Base-by-base conservation (phyloP, 2,329 filamentous ascomycete genomes). In the Cercospora sp. region DNA sequence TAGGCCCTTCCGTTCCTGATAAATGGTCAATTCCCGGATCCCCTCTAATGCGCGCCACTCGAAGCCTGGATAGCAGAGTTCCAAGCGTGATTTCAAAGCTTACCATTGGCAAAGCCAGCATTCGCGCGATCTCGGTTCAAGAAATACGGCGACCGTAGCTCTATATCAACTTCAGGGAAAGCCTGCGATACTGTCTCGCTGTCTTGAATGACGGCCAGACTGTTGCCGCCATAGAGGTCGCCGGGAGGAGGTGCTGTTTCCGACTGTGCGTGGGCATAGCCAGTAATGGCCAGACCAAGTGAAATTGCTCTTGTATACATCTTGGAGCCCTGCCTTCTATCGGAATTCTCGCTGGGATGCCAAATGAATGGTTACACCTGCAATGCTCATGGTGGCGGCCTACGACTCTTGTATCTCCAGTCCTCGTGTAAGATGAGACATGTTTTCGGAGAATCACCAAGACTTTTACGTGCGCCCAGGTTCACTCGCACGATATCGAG, bases 61-160 rank as follows among this genome's bases (percentile, higher is more conserved):
- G 3, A 42, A 42, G 16, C 16, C 36, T n/a, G 16, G 36, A 51
- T 51, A 13, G 45, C 12, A 3, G 6, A 5, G 18, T 23, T 13
- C 20, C 26, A 0, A 2, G 10, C 20, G 18, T 23, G 10, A 23
- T 3, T 10, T 3, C 1, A 28, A 30, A 12, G 23, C 48, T 16
- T 26, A 59, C 78, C 78, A 28, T 76, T 67, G 3, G 59, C 55
- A 70, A 77, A 79, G 3, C 73, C 76, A 10, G 73, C 69, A 31
- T 73, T 71, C 6, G 79, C 73, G 12, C 73, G 73, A 2, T 75
- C 72, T 58, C 75, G 75, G 5, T 73, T 60, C 20, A 73, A 48
- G 28, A 79, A 79, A 0, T 76, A 77, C 45, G 78, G 78, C 31
- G 76, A 77, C 31, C 73, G 67, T 3, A 79, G 69, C 6, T 75